Conservation (phyloP, 257 asterid species). For the Przewalskia tangutica region DNA sequence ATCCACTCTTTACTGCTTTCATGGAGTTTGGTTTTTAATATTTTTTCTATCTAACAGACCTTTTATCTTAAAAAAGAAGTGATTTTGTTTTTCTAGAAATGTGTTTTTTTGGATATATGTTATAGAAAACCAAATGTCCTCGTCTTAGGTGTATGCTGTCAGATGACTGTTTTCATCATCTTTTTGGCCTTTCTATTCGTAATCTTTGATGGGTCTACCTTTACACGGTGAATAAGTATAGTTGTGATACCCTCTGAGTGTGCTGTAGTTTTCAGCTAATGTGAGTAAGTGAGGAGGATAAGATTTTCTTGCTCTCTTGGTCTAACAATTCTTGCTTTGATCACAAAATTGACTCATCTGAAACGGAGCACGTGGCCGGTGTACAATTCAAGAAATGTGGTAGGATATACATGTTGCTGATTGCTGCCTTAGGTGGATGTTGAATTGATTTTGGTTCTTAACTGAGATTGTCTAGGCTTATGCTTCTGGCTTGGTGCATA, state of each 20-base stretch:
- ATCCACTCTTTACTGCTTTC: no score
- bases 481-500: neutral
- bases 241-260: neutral
- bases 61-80: neutral
- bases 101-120: slow-evolving; percentile 3
- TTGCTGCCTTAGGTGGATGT: neutral
- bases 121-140: slow-evolving; percentile 9
- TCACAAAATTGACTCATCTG: neutral
- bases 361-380: neutral
- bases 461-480: neutral
- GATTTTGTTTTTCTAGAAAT: neutral
- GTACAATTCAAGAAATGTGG: neutral
- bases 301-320: neutral
- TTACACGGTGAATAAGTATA: slow-evolving; percentile 6
- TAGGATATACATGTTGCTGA: neutral
- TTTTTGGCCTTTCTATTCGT: slow-evolving; percentile 7
- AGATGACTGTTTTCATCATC: slow-evolving; percentile 15
- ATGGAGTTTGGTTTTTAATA: slow-evolving; percentile 21
- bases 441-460: neutral
- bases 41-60: slow-evolving; percentile 10
- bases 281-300: neutral
- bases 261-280: neutral
- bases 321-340: neutral
- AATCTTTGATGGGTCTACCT: slow-evolving; percentile 17
- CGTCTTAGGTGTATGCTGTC: slow-evolving; percentile 24